A percentile compares a stretch with the other conserved stretches of the same genome.
Evolutionary conservation across 1,284 basidiomycete genomes (phyloP).

Genomic region (Coniferiporia sulphurascens): DNA sequence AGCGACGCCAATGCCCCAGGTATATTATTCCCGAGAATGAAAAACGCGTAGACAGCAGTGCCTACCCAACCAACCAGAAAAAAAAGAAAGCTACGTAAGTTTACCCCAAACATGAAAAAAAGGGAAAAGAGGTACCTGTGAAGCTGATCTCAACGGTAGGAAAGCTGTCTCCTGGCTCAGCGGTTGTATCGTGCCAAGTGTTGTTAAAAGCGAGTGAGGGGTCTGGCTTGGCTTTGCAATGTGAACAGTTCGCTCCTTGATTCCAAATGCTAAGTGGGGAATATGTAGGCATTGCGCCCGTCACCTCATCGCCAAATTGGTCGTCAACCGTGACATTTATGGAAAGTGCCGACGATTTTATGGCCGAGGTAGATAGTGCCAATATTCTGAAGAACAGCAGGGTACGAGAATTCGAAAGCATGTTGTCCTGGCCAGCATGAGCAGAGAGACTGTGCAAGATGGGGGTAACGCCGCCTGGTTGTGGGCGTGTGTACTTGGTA

Average conservation of each 20-base stretch:
- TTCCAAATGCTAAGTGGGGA: slow-evolving; percentile 29
- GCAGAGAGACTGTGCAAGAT: no score
- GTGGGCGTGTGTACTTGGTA: no score
- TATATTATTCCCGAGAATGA: slow-evolving; percentile 1
- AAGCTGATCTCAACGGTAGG: slow-evolving; percentile 6
- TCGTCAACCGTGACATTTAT: slow-evolving; percentile 36
- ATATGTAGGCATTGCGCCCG: slow-evolving; percentile 28
- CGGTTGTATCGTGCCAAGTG: slow-evolving; percentile 16
- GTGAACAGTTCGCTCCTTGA: slow-evolving; percentile 22
- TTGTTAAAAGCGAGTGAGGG: neutral
- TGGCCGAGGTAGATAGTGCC: neutral
- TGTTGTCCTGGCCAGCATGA: no score
- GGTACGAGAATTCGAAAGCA: neutral
- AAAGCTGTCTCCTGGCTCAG: neutral
- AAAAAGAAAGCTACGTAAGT: neutral
- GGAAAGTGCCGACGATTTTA: no score
- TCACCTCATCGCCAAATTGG: slow-evolving; percentile 32
- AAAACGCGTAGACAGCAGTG: slow-evolving; percentile 7
- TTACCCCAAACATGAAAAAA: neutral
- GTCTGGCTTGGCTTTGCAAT: slow-evolving; percentile 26
- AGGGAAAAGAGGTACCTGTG: slow-evolving; percentile 2
- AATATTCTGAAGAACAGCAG: neutral
- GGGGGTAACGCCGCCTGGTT: no score
- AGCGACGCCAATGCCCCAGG: neutral
- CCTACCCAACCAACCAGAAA: neutral